Percentiles rank a stretch among this genome's conserved stretches.
Conservation (phyloP, 176 grass and related monocot species). For the Oryza rufipogon region DNA sequence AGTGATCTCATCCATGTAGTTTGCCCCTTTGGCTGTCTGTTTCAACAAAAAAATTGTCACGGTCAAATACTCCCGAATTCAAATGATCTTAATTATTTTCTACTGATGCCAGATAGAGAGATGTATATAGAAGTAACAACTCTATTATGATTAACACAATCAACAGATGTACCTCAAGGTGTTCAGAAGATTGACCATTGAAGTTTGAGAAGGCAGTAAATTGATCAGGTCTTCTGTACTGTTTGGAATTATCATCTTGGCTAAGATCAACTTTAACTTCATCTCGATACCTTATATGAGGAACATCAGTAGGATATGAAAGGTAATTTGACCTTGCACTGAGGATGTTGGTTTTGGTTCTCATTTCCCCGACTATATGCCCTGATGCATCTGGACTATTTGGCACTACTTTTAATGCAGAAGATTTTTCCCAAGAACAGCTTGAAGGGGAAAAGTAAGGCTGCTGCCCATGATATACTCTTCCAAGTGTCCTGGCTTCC, state of each 20-base stretch:
- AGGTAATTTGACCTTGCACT: conserved; percentile 30
- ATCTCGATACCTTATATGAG: conserved; percentile 30
- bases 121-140: background rate
- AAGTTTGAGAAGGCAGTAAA: conserved; percentile 29
- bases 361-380: conserved; percentile 25
- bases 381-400: conserved; percentile 27
- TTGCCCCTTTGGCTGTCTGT: conserved; percentile 35
- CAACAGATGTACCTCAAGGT: conserved; percentile 21
- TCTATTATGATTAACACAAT: background rate
- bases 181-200: conserved; percentile 23
- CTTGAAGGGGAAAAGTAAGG: conserved; percentile 27
- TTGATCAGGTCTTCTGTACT: conserved; percentile 16
- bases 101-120: conserved; percentile 1
- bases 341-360: conserved; percentile 25
- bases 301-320: conserved; percentile 26
- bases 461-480: conserved; percentile 41
- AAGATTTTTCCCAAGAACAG: conserved; percentile 36
- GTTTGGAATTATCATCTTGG: conserved; percentile 24
- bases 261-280: conserved; percentile 39
- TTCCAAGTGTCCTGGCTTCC: conserved; percentile 37
- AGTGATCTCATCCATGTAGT: conserved; percentile 24
- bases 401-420: conserved; percentile 30
- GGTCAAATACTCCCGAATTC: background rate
- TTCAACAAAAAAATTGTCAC: conserved; percentile 25
- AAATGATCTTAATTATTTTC: conserved; percentile 16